Base-by-base conservation (phyloP, 1,284 basidiomycete species). In the Pisolithus thermaeus region DNA sequence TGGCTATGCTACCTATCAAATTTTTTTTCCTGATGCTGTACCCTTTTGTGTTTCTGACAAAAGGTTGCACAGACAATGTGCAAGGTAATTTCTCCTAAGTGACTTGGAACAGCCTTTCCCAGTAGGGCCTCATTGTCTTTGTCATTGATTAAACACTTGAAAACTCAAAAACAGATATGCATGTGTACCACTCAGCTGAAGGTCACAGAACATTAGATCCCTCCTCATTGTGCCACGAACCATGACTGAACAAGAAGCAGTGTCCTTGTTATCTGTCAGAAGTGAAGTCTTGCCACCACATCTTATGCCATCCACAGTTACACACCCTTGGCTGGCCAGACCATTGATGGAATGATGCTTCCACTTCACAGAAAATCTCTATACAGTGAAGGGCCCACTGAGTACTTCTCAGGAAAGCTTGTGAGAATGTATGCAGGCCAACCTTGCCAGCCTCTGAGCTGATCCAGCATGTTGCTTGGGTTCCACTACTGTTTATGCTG, bases 401-500 rank as follows among this genome's bases (percentile, higher is more conserved):
- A 22, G 7, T 20, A 43, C 9, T 36, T 40, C 9, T 6, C 7
- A 12, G n/a, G n/a, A 20, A 12, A 23, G 11, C 4, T 49, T 2
- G 6, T 8, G 30, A 22, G 36, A 39, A 45, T 30, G 0, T 7
- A 23, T 18, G 38, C n/a, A 30, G 20, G 6, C 27, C 8, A 25
- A 59, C 61, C 51, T 56, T 62, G 39, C 58, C 60, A 23, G 52
- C 53, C 37, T 55, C 47, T 0, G 59, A 62, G 11, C 56, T 41
- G 18, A 62, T 49, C 56, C 56, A 63, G 32, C 61, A 63, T 8
- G 52, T 58, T 16, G 43, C 45, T 14, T 42, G 41, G 11, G 53
- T 49, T 12, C 49, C 49, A 14, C 35, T 46, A 30, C 50, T 49
- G 8, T 18, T 14, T 2, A 39, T 39, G 89, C 86, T 80, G 4